Conservation (phyloP, 495 filamentous ascomycete genomes). For the Aspergillus saccharolyticus region DNA sequence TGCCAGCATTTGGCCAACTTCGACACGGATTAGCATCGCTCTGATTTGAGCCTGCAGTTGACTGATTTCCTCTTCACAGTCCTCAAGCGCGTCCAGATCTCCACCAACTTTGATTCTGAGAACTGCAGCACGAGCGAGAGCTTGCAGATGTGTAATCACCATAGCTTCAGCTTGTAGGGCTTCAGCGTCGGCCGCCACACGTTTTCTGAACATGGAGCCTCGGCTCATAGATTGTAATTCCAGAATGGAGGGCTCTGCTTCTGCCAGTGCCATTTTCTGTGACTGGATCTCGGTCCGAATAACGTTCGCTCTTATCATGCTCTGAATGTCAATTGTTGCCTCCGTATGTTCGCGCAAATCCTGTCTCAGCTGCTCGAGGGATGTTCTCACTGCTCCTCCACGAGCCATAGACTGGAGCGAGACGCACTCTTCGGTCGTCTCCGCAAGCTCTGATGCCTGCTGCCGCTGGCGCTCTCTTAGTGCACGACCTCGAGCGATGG, state of each 20-base stretch:
- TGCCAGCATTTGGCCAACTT: constrained; percentile 62
- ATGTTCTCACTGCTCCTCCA: constrained; percentile 30
- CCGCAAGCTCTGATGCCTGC: constrained; percentile 28
- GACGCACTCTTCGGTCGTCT: constrained; percentile 22
- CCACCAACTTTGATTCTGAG: constrained; percentile 65
- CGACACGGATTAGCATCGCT: constrained; percentile 70
- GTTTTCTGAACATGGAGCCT: constrained; percentile 41
- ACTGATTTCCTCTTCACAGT: constrained; percentile 67
- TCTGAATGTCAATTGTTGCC: constrained; percentile 30
- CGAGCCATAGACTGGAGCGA: constrained; percentile 41
- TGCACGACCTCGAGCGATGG: constrained; percentile 35
- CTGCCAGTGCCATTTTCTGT: constrained; percentile 28
- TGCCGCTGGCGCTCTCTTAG: constrained; percentile 26
- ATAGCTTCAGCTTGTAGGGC: constrained; percentile 54
- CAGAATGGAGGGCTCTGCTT: constrained; percentile 31
- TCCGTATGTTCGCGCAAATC: constrained; percentile 27
- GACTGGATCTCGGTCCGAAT: constrained; percentile 33
- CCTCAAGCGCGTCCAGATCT: constrained; percentile 70
- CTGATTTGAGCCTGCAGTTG: constrained; percentile 68
- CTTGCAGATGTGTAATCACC: constrained; percentile 63
- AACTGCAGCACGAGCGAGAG: constrained; percentile 67
- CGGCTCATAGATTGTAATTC: constrained; percentile 45
- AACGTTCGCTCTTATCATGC: constrained; percentile 27
- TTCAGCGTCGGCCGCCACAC: constrained; percentile 43
- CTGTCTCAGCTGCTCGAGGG: constrained; percentile 21